Evolutionary conservation across 2,329 filamentous ascomycete genomes (phyloP), one percentile per base, ranked within the genome.

Genomic region (Apiospora saccharicola): DNA sequence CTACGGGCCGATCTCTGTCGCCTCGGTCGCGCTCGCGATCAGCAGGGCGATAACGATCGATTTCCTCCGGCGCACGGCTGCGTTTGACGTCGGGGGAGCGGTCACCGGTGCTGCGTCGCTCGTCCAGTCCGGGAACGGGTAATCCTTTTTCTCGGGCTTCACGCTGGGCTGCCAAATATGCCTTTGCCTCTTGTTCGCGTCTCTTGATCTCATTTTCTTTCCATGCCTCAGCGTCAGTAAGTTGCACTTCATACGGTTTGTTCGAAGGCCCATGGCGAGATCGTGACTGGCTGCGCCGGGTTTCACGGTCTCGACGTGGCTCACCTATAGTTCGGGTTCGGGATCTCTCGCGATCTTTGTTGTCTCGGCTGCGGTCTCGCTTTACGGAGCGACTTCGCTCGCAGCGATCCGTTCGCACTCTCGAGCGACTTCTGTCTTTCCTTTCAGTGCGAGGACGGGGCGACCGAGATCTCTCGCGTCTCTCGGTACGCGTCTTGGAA

Each of bases 171-270:
- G 89, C 89, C 49, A 91, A 82, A 75, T 91, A 92, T 5, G 89
- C 89, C 78, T 90, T 91, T 51, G 90, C 90, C 79, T 91, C 90
- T 74, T 87, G 87, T 78, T 91, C 89, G 69, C 90, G 86, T 78
- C 90, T 89, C 78, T 86, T 88, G 70, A 90, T 89, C 76, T 91
- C 89, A 72, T 88, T 87, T 75, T 88, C 86, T 78, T 91, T 91
- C 85, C 88, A 88, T 22, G 85, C 85, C 76, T 90, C 88, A 2
- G 79, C 77, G 47, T 81, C 80, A 24, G 74, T 78, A 26, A 80
- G 68, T 47, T 70, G 71, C 37, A 85, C 82, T 53, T 85, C 85
- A 64, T 64, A 64, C n/a, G 86, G 84, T 68, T 86, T 86, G 72
- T 83, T 86, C 1, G 84, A 80, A 5, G 83, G 81, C 4, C 78